A percentile compares a stretch with the other conserved stretches of the same genome.
phyloP scores from a whole-genome alignment of 2,329 filamentous ascomycete species.

The Tolypocladium sp. region DNA sequence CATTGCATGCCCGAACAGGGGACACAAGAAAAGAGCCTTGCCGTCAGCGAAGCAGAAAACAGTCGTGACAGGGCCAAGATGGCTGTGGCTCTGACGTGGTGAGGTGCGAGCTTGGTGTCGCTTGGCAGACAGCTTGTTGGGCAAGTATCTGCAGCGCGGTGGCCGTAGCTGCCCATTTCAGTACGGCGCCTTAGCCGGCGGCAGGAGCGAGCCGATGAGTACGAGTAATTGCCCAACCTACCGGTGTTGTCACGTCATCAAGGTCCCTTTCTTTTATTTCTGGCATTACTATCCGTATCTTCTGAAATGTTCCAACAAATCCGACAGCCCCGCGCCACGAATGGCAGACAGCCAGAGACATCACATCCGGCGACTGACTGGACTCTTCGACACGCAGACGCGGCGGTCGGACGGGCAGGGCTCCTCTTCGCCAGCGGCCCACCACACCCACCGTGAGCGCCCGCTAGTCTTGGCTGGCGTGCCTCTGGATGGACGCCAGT shows the following conservation, averaged over 20 bases:
- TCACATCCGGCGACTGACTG: neutral
- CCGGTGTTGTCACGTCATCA: neutral
- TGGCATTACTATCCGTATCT: neutral
- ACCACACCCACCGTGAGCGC: neutral
- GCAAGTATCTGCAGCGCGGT: neutral
- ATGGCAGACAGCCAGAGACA: neutral
- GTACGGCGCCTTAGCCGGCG: neutral
- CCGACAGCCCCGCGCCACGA: neutral
- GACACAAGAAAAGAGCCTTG: neutral
- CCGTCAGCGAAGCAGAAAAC: neutral
- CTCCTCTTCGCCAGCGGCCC: neutral
- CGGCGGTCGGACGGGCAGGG: neutral
- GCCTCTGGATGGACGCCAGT: neutral
- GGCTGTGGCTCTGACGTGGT: neutral
- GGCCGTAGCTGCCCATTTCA: neutral
- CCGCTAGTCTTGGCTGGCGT: neutral
- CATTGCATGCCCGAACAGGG: neutral
- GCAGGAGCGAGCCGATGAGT: neutral
- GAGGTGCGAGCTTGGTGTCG: neutral
- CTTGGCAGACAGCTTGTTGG: neutral
- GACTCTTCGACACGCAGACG: neutral
- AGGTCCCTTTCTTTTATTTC: neutral
- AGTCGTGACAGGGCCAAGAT: neutral
- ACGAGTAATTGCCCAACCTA: neutral
- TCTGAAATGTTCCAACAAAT: neutral